These are phyloP conservation scores for Sambucus nigra DNA, from an alignment of 129 eudicot genomes.

Conservation along the genomic window DNA sequence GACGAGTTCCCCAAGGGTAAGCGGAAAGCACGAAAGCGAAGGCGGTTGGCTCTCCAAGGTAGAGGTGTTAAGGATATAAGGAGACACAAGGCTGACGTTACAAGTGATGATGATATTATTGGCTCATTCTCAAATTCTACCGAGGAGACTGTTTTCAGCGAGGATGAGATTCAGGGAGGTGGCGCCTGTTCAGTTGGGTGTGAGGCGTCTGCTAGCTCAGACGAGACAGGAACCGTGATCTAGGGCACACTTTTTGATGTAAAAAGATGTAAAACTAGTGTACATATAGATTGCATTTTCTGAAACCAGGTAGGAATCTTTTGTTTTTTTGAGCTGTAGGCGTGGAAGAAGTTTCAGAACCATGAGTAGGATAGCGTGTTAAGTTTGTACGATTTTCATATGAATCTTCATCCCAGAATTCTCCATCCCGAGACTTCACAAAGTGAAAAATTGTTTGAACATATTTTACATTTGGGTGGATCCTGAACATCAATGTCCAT, in stretches of 20 bases:
- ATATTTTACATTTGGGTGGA: too few relatives aligned
- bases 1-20: conserved; percentile 68
- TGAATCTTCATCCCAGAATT: too few relatives aligned
- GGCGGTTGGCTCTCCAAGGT: conserved; percentile 59
- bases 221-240: conserved; percentile 21
- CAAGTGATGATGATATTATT: conserved; percentile 33
- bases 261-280: conserved; percentile 1
- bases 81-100: conserved; percentile 50
- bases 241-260: background rate
- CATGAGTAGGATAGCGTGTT: too few relatives aligned
- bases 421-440: too few relatives aligned
- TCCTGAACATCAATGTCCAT: too few relatives aligned
- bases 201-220: conserved; percentile 69
- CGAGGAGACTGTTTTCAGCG: conserved; percentile 51
- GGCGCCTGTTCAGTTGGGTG: conserved; percentile 28
- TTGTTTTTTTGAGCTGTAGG: too few relatives aligned
- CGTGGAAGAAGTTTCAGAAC: too few relatives aligned
- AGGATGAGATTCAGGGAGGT: conserved; percentile 50
- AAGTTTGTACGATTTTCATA: too few relatives aligned
- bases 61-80: conserved; percentile 46
- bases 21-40: conserved; percentile 61
- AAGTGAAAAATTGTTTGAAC: too few relatives aligned
- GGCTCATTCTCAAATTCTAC: conserved; percentile 45
- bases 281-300: too few relatives aligned
- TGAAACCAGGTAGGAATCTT: too few relatives aligned